A percentile compares a stretch with the other conserved stretches of the same genome.
Conservation (phyloP, 306 rosid genomes). For the Trifolium fragiferum region DNA sequence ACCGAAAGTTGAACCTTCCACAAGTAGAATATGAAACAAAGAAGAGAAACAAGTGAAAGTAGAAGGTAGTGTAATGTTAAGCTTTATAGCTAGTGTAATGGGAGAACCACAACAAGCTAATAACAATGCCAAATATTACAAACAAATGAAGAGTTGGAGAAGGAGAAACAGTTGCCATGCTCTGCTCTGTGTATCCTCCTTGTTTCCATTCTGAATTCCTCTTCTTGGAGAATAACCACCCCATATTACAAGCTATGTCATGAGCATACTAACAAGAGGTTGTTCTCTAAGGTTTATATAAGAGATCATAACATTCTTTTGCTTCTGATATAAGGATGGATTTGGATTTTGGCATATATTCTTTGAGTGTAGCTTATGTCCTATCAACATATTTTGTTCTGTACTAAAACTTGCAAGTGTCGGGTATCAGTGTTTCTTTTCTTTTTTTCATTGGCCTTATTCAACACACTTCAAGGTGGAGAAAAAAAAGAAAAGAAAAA, state of each 20-base stretch:
- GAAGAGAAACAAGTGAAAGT: constrained; percentile 57
- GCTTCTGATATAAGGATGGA: constrained; percentile 39
- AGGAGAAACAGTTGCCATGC: constrained; percentile 54
- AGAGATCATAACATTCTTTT: constrained; percentile 37
- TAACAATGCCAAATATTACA: constrained; percentile 71
- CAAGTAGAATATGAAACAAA: constrained; percentile 50
- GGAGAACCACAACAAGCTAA: constrained; percentile 71
- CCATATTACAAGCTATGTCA: constrained; percentile 46
- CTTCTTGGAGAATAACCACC: constrained; percentile 69
- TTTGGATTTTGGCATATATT: constrained; percentile 76
- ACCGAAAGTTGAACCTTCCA: constrained; percentile 45
- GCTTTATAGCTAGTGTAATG: constrained; percentile 43
- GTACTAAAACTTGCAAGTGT: constrained; percentile 49
- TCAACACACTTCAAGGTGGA: background rate
- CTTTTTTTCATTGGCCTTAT: background rate
- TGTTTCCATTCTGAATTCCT: constrained; percentile 74
- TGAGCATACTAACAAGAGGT: constrained; percentile 11
- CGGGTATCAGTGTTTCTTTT: constrained; percentile 22
- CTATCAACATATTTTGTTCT: constrained; percentile 38
- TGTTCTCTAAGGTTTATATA: constrained; percentile 29
- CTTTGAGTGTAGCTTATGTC: constrained; percentile 70
- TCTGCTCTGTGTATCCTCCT: constrained; percentile 58
- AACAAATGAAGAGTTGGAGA: constrained; percentile 74
- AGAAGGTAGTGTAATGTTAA: constrained; percentile 44
- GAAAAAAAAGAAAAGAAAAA: background rate